Percentiles rank a stretch among this genome's conserved stretches.
Evolutionary conservation across 225 moss, liverwort and hornwort species (phyloP).

Genomic region (Thuidium tamariscinum): DNA sequence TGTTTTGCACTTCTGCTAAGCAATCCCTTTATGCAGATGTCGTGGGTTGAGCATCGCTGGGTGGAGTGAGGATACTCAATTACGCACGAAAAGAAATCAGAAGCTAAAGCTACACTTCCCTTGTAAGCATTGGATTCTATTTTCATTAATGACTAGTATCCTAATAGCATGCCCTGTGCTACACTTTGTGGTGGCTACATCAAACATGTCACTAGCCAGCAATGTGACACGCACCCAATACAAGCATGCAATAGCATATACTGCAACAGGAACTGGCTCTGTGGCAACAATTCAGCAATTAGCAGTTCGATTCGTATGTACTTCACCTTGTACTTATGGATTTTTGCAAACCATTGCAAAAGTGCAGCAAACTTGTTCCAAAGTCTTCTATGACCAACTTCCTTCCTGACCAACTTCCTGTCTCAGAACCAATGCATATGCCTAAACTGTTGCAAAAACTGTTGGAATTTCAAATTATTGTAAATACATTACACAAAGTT

Average conservation of each 20-base stretch:
- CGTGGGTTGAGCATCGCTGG: not conserved
- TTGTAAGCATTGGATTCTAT: not conserved
- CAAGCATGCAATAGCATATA: not conserved
- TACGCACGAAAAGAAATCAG: not conserved
- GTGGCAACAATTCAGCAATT: not conserved
- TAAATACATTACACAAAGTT: not conserved
- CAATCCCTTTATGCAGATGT: not conserved
- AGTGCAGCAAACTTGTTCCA: not conserved
- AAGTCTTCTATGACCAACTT: not conserved
- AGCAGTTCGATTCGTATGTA: not conserved
- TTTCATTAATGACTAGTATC: not conserved
- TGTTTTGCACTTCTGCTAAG: not conserved
- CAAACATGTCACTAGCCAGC: not conserved
- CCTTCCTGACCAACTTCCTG: not conserved
- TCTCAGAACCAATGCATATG: not conserved
- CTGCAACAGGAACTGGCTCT: not conserved
- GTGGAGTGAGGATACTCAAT: not conserved
- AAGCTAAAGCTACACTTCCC: not conserved
- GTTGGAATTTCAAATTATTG: not conserved
- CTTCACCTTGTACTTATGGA: not conserved
- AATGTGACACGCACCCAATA: not conserved
- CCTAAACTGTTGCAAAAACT: not conserved
- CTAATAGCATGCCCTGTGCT: not conserved
- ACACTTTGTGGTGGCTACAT: not conserved
- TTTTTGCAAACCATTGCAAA: not conserved